Base-by-base conservation (phyloP, 2,329 filamentous ascomycete species). In the Aspergillus caelatus region DNA sequence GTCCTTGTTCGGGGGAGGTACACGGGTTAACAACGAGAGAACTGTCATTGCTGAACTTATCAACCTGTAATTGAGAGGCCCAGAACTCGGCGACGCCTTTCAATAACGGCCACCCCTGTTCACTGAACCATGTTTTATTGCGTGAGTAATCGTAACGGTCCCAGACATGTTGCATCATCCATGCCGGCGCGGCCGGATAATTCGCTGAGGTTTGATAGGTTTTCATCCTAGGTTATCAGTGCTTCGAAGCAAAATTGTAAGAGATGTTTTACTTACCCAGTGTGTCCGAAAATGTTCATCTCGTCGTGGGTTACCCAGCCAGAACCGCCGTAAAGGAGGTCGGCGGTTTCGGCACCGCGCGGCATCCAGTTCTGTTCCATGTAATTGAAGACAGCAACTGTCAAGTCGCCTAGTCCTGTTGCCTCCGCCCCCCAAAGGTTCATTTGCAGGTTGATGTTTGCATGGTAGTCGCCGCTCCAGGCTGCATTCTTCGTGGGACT, bases 381-480 rank as follows among this genome's bases (percentile, higher is more conserved):
- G 61, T 84, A 86, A 9, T 82, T 74, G 80, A 83, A 88, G 0
- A 86, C 71, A 0, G 82, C 79, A 0, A 73, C 70, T 57, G 82
- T 80, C 0, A 83, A 74, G 2, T 74, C 74, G 0, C 78, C 79
- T 0, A 87, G 73, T 0, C 84, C 85, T 0, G 83, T 85, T 62
- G 85, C 82, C 39, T 86, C 84, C 0, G 81, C 80, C 0, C 74
- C 77, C 86, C 86, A 88, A 67, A 88, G 82, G 63, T 88, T 88
- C 86, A 88, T 88, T 66, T 88, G 84, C 0, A 88, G 62, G 62
- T 88, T 88, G 68, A 88, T 87, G 64, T 88, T 85, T 45, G 81
- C 78, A 58, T 87, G 85, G 61, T 87, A 88, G 67, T 88, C 85
- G 2, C 78, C 81, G 14, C 81, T 79, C 86, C 86, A 86, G 0